Evolutionary conservation across 352 stramenopile species (phyloP).

Genomic region (Phytopythium montanum): DNA sequence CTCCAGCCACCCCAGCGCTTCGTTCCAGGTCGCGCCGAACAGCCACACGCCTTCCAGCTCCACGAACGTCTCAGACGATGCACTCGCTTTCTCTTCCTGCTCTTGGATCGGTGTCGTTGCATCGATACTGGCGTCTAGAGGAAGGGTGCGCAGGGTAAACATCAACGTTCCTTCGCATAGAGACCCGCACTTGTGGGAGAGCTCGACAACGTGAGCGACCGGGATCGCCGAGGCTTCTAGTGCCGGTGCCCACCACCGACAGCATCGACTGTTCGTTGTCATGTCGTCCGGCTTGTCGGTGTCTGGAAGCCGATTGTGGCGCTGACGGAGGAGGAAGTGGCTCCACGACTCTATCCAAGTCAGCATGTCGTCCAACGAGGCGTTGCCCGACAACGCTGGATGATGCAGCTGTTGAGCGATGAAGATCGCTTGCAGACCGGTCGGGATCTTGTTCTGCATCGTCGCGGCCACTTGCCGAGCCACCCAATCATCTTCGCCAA

Average conservation of each 20-base stretch:
- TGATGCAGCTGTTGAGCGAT: not conserved
- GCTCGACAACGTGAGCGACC: not conserved
- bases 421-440: not conserved
- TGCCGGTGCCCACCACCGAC: not conserved
- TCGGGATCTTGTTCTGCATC: not conserved
- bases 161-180: not conserved
- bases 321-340: not conserved
- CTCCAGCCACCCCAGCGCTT: not conserved
- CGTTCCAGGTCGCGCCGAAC: not conserved
- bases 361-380: not conserved
- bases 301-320: not conserved
- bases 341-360: not conserved
- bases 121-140: not conserved
- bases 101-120: not conserved
- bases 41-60: conserved; percentile 1
- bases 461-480: not conserved
- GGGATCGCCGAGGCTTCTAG: not conserved
- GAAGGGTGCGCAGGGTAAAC: not conserved
- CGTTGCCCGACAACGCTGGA: not conserved
- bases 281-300: not conserved
- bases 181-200: not conserved
- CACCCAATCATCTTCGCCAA: not conserved
- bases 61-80: not conserved
- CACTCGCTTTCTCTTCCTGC: not conserved
- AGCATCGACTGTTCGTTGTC: not conserved